A percentile compares a stretch with the other conserved stretches of the same genome.
Evolutionary conservation across 2,329 filamentous ascomycete genomes (phyloP).

Genomic region (Hymenoscyphus albidus): DNA sequence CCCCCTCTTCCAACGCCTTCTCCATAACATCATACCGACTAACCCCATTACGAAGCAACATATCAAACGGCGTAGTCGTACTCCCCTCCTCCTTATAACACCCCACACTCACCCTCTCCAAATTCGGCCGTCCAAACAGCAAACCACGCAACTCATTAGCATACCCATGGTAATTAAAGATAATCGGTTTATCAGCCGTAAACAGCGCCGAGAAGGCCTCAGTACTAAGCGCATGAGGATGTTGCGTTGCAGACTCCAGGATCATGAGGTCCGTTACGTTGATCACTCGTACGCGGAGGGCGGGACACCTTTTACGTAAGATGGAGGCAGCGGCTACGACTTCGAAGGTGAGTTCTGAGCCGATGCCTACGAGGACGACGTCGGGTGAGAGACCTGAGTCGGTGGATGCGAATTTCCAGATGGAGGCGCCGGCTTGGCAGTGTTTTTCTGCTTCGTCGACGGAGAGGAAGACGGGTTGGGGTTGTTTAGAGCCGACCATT

Average conservation of each 20-base stretch:
- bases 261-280: conserved; percentile 67
- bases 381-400: conserved; percentile 54
- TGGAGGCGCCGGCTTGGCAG: conserved; percentile 54
- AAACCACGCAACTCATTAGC: conserved; percentile 56
- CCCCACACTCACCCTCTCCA: conserved; percentile 51
- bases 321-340: conserved; percentile 58
- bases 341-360: conserved; percentile 63
- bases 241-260: conserved; percentile 49
- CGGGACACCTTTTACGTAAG: conserved; percentile 46
- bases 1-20: conserved; percentile 48
- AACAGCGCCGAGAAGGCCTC: conserved; percentile 54
- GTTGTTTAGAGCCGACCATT: conserved; percentile 65
- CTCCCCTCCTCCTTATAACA: conserved; percentile 63
- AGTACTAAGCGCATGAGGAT: conserved; percentile 54
- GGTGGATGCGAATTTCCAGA: conserved; percentile 60
- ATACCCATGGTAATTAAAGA: conserved; percentile 69
- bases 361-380: conserved; percentile 61
- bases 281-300: conserved; percentile 55
- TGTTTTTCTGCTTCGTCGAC: conserved; percentile 57
- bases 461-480: conserved; percentile 56
- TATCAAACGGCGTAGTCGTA: conserved; percentile 66
- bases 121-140: conserved; percentile 52
- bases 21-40: conserved; percentile 57
- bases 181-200: conserved; percentile 50
- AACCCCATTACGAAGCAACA: conserved; percentile 62